These are phyloP conservation scores for Zoysia pacifica DNA, from an alignment of 176 grass and related monocot species.

Conservation along the genomic window DNA sequence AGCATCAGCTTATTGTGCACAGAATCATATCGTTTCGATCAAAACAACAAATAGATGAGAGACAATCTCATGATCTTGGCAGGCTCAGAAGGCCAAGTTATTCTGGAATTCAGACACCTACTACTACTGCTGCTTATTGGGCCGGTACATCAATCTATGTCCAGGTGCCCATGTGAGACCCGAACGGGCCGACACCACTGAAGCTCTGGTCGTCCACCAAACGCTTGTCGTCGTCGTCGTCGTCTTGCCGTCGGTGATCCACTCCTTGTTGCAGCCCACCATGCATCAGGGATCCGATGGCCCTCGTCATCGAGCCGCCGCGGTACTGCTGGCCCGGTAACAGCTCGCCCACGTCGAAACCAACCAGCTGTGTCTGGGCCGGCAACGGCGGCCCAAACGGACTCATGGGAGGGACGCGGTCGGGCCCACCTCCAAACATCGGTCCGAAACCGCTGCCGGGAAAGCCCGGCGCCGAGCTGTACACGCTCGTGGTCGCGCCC, in stretches of 20 bases:
- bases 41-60: not conserved
- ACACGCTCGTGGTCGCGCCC: constrained; percentile 29
- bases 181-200: not conserved
- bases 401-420: not conserved
- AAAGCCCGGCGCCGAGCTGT: not conserved
- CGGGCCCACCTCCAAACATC: constrained; percentile 10
- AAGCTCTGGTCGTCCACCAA: constrained; percentile 51
- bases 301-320: constrained; percentile 6
- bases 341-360: constrained; percentile 27
- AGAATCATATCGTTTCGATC: not conserved
- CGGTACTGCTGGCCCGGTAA: constrained; percentile 19
- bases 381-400: not conserved
- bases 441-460: constrained; percentile 4
- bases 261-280: too few species aligned
- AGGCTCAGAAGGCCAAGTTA: constrained; percentile 54
- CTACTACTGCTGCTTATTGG: not conserved
- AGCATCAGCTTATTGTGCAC: constrained; percentile 78
- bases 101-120: not conserved
- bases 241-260: not conserved
- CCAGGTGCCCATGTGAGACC: constrained; percentile 31
- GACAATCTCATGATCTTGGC: not conserved
- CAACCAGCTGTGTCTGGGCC: constrained; percentile 28
- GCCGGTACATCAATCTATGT: constrained; percentile 13
- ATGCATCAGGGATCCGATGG: constrained; percentile 20
- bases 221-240: constrained; percentile 25